phyloP scores from a whole-genome alignment of 352 stramenopile genomes.

The Stramenopiles sp. region DNA sequence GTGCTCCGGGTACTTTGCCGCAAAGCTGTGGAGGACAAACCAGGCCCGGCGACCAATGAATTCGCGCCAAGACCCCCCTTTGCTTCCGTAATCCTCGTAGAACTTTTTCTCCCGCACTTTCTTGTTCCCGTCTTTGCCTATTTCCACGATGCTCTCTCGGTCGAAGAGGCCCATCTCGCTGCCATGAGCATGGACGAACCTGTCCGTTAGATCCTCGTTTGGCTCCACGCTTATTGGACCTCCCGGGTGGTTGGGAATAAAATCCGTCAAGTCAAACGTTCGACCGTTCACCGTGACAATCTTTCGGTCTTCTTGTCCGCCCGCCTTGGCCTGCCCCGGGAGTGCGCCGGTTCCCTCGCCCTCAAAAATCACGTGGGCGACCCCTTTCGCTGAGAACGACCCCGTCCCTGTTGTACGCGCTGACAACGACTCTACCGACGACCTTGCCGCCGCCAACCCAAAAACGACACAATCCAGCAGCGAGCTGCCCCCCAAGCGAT shows the following conservation, averaged over 20 bases:
- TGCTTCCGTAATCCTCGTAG: not conserved
- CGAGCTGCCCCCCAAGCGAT: slow-evolving; percentile 62
- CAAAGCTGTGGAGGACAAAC: slow-evolving; percentile 17
- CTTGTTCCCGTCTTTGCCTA: not conserved
- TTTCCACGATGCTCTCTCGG: not conserved
- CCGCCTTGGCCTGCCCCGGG: not conserved
- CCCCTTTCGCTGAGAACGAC: not conserved
- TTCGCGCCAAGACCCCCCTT: not conserved
- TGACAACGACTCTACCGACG: not conserved
- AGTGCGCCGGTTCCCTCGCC: not conserved
- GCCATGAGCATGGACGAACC: not conserved
- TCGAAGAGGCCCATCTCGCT: not conserved
- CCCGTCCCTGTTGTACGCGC: too few relatives aligned
- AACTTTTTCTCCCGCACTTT: not conserved
- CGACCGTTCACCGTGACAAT: not conserved
- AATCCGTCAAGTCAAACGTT: not conserved
- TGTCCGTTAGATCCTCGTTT: not conserved
- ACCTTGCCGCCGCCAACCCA: slow-evolving; percentile 22
- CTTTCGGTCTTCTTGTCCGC: not conserved
- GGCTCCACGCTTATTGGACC: not conserved
- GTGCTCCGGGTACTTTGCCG: slow-evolving; percentile 21
- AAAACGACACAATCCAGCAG: slow-evolving; percentile 76
- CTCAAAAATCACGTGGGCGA: not conserved
- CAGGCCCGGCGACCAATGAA: not conserved
- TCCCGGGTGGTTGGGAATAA: not conserved